Evolutionary conservation across 2,329 filamentous ascomycete genomes (phyloP).

Genomic region (Fusarium sp.): DNA sequence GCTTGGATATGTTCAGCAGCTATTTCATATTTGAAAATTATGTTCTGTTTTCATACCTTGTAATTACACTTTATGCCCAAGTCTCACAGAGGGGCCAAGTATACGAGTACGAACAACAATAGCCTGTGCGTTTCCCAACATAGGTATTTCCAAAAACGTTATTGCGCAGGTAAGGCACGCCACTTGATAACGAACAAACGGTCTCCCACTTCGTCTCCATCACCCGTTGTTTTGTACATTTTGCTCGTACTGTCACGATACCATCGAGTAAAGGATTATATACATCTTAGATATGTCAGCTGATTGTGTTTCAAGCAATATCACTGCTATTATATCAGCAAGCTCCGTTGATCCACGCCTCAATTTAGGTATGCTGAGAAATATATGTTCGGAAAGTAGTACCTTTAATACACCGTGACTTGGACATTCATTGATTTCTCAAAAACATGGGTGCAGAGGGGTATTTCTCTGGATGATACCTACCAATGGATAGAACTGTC

Average conservation of each 20-base stretch:
- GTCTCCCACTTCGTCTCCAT: neutral
- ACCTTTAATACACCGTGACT: neutral
- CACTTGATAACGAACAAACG: slow-evolving; percentile 21
- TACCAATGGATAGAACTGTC: neutral
- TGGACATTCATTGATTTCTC: neutral
- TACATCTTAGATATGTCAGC: neutral
- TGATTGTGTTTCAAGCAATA: neutral
- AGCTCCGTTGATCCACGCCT: neutral
- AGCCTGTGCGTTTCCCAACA: neutral
- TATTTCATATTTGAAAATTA: neutral
- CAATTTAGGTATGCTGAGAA: neutral
- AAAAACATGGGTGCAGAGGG: no score
- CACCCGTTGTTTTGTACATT: neutral
- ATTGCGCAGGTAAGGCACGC: slow-evolving; percentile 20
- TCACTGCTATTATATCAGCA: neutral
- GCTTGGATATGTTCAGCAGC: neutral
- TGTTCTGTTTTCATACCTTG: neutral
- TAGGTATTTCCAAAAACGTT: slow-evolving; percentile 8
- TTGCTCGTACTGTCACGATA: neutral
- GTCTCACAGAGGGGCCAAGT: slow-evolving; percentile 3
- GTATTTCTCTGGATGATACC: neutral
- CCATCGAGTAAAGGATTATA: neutral
- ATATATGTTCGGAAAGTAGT: neutral
- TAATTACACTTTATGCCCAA: neutral
- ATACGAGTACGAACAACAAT: neutral